Base-by-base conservation (phyloP, 2,329 filamentous ascomycete species). In the Macrophomina pseudophaseolina region DNA sequence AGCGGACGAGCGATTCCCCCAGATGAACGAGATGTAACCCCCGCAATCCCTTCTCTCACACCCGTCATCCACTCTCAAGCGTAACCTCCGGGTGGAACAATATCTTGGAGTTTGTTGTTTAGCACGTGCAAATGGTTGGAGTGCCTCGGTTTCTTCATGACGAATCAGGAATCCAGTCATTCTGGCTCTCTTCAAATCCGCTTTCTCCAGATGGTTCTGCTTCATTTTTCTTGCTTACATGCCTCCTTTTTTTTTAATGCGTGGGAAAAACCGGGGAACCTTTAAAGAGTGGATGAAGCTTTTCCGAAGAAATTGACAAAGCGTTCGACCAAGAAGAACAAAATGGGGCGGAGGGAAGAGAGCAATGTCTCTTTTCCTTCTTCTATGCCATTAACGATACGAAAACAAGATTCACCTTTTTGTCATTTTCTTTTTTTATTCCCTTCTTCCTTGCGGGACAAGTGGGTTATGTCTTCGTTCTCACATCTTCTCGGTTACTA, bases 91-190 rank as follows among this genome's bases (percentile, higher is more conserved):
- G 23, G 63, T 65, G 63, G 63, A 65, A 51, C 63, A 56, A 65
- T 65, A 56, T 65, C 51, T 56, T 65, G 63, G 63, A 65, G 63
- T 65, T 62, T 62, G 58, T 62, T 65, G 63, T 56, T 33, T 56
- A 65, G 63, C 48, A 64, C 33, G 60, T 64, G 46, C 46, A 64
- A 51, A 52, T 64, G 60, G 60, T 64, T 64, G 60, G 60, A 64
- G 60, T 64, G 60, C 33, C 60, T 62, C 58, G 58, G 58, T 62
- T 62, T 62, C 58, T 62, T 62, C 58, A 62, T 62, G 58, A 62
- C 58, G 58, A 62, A 62, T 62, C 58, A 62, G 58, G 32, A 62
- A 62, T 62, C 58, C 58, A 62, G 58, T 49, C 58, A 49, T 62
- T 62, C 58, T 62, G 58, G 58, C 58, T 44, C 49, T 23, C 23